Percentiles rank a stretch among this genome's conserved stretches.
Evolutionary conservation across 345 rosid genomes (phyloP).

Genomic region (Camelina neglecta): DNA sequence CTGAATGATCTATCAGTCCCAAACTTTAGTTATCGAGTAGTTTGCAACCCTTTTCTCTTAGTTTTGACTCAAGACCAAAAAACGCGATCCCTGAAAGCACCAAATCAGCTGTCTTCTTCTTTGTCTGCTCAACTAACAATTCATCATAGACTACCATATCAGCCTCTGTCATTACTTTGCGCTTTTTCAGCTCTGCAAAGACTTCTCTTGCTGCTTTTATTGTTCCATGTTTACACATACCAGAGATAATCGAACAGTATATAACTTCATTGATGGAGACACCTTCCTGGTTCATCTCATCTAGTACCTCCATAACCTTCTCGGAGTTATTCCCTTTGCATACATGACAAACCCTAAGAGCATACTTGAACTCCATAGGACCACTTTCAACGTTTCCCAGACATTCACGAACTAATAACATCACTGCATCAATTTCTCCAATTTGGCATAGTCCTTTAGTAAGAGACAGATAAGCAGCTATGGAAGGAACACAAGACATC

Average conservation of each 20-base stretch:
- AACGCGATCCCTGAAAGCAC: slow-evolving; percentile 74
- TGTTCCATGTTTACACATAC: slow-evolving; percentile 81
- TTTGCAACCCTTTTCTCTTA: slow-evolving; percentile 72
- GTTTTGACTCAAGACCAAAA: slow-evolving; percentile 86
- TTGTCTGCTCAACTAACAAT: slow-evolving; percentile 72
- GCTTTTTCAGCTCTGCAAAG: slow-evolving; percentile 58
- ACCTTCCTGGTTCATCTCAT: slow-evolving; percentile 82
- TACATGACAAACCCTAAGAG: slow-evolving; percentile 58
- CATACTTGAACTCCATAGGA: slow-evolving; percentile 81
- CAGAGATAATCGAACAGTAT: slow-evolving; percentile 69
- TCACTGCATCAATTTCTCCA: slow-evolving; percentile 84
- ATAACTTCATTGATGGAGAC: slow-evolving; percentile 57
- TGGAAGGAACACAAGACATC: slow-evolving; percentile 68
- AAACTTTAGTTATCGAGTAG: slow-evolving; percentile 44
- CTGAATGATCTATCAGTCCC: slow-evolving; percentile 5
- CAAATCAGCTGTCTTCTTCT: slow-evolving; percentile 86
- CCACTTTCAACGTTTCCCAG: slow-evolving; percentile 68
- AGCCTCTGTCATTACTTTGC: slow-evolving; percentile 65
- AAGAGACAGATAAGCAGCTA: slow-evolving; percentile 70
- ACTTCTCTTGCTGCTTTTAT: slow-evolving; percentile 78
- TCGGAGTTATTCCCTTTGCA: slow-evolving; percentile 60
- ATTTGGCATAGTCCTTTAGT: slow-evolving; percentile 71
- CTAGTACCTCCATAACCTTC: slow-evolving; percentile 68
- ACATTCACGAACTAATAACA: slow-evolving; percentile 88
- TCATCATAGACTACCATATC: slow-evolving; percentile 76